These are phyloP conservation scores for Boletellus emodensis DNA, from an alignment of 768 basidiomycete species.

Conservation along the genomic window DNA sequence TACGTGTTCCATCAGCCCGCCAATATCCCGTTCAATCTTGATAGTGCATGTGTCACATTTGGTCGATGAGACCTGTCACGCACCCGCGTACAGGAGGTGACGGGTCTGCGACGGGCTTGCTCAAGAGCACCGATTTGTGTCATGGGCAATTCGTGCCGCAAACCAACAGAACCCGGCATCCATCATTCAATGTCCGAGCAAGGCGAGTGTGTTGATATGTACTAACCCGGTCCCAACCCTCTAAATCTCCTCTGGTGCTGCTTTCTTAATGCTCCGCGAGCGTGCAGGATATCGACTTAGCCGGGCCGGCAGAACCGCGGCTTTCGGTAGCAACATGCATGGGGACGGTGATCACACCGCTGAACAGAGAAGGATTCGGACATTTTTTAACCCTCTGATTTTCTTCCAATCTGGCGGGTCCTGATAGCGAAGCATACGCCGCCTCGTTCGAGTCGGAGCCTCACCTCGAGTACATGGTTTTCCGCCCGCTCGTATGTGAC, in stretches of 20 bases:
- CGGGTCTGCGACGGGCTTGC: neutral
- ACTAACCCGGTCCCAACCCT: neutral
- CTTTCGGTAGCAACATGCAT: conserved; percentile 1
- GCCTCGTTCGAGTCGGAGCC: conserved; percentile 1
- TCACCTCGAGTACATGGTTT: conserved; percentile 3
- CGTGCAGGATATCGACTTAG: neutral
- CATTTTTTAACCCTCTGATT: conserved; percentile 2
- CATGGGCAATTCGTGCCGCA: neutral
- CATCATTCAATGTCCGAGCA: conserved; percentile 2
- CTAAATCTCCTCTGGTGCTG: neutral
- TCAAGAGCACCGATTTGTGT: neutral
- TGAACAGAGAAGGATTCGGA: neutral
- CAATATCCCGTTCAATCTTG: neutral
- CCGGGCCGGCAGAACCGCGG: neutral
- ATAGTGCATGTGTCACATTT: neutral
- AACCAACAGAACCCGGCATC: neutral
- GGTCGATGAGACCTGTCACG: neutral
- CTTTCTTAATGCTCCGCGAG: neutral
- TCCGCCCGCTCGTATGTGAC: conserved; percentile 6
- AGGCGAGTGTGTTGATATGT: neutral
- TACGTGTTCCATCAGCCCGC: neutral
- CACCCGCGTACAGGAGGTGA: neutral
- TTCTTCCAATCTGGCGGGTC: conserved; percentile 4
- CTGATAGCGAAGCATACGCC: conserved; percentile 3
- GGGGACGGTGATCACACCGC: conserved; percentile 1